Base-by-base conservation (phyloP, 768 basidiomycete genomes). In the Psilocybe cubensis region DNA sequence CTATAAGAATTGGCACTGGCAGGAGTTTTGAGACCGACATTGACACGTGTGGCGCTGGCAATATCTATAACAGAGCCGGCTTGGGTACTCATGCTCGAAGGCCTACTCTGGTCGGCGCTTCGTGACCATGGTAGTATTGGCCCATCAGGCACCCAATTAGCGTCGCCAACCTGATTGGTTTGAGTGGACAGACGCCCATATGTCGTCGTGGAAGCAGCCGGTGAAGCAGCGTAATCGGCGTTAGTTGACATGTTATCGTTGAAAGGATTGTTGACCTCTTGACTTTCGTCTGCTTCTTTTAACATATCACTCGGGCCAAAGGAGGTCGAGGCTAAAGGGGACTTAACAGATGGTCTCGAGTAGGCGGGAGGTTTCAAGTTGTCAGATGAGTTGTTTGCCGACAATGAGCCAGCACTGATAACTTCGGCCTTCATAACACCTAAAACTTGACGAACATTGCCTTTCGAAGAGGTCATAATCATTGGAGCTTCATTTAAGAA, bases 341-440 rank as follows among this genome's bases (percentile, higher is more conserved):
- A 92, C 45, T 82, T 81, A 18, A 78, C 67, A 1, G 80, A 62
- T 1, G 83, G 82, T 43, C 81, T 80, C 14, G 75, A 70, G 29
- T 74, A 66, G 17, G 70, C 63, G 21, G 81, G 66, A 1, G 69
- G 68, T 57, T 81, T 79, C 56, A 82, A 67, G 45, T 74, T 66
- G 47, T 83, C 79, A 23, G 67, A 56, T 10, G 74, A 56, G 28
- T 54, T 65, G 47, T 70, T 63, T 2, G 74, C 67, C 18, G 79
- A 66, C 4, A 73, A 67, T 24, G 76, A 68, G 17, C 80, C 81
- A 3, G 89, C 79, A 58, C 80, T 87, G 59, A 94, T 85, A 29
- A 93, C 87, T 68, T 91, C 89, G 27, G 92, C 89, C 71, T 87
- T 91, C 46, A 86, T 86, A 33, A 91, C 84, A 29, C 89, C 89